Percentiles rank a stretch among this genome's conserved stretches.
These are phyloP conservation scores for Syncephalis plumigaleata DNA, from an alignment of 371 early-diverging fungal genomes.

Conservation along the genomic window DNA sequence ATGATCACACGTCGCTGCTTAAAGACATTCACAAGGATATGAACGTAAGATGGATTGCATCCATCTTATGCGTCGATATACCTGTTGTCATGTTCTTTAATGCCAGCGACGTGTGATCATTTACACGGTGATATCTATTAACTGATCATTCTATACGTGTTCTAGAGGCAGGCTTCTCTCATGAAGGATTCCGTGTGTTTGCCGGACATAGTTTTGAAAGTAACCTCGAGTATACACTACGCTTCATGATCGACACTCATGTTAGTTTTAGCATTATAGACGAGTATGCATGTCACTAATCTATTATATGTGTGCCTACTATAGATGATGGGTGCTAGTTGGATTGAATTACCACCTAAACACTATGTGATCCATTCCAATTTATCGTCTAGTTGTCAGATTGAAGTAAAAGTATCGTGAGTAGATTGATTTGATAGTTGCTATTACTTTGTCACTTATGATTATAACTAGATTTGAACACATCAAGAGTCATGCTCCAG, in stretches of 20 bases:
- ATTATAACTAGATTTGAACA: slow-evolving; percentile 31
- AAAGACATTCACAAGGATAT: too few relatives aligned
- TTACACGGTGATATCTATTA: too few relatives aligned
- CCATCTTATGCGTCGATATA: too few relatives aligned
- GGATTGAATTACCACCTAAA: slow-evolving; percentile 78
- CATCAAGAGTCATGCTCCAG: slow-evolving; percentile 71
- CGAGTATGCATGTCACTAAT: not conserved
- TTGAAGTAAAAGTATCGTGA: slow-evolving; percentile 59
- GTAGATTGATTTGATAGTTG: not conserved
- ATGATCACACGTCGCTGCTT: too few relatives aligned
- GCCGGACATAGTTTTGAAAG: slow-evolving; percentile 72
- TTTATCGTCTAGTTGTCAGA: slow-evolving; percentile 50
- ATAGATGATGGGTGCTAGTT: slow-evolving; percentile 72
- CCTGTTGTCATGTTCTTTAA: too few relatives aligned
- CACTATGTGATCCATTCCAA: slow-evolving; percentile 29
- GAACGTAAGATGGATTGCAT: too few relatives aligned
- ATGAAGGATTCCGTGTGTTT: slow-evolving; percentile 12
- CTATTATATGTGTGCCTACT: not conserved
- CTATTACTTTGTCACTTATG: too few relatives aligned
- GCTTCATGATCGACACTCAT: slow-evolving; percentile 96
- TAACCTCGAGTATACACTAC: slow-evolving; percentile 68
- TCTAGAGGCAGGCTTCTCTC: slow-evolving; percentile 30
- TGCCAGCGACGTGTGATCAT: too few relatives aligned
- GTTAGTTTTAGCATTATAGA: slow-evolving; percentile 15
- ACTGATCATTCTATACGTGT: too few relatives aligned